phyloP scores from a whole-genome alignment of 192 early-diverging fungal genomes.

The Chytriomyces confervae region DNA sequence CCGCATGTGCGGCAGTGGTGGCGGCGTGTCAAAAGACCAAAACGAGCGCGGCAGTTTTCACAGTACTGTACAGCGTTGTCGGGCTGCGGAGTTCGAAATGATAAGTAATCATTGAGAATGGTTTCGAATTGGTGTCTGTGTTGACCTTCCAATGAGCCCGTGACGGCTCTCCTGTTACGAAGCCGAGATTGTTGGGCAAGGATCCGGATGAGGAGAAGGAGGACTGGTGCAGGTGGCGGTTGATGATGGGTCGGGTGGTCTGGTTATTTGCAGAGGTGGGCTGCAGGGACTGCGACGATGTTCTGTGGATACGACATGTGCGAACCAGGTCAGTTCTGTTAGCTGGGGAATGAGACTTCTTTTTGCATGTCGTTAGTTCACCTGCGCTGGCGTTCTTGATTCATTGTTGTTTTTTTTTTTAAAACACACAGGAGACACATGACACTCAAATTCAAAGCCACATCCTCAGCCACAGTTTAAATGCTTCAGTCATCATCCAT shows the following conservation, averaged over 20 bases:
- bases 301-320: neutral
- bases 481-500: neutral
- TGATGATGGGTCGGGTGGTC: neutral
- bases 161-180: constrained; percentile 24
- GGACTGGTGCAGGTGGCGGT: neutral
- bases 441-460: neutral
- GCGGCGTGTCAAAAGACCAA: constrained; percentile 23
- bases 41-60: constrained; percentile 10
- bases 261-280: neutral
- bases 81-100: constrained; percentile 2
- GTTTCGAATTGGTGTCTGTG: neutral
- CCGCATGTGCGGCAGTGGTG: constrained; percentile 36
- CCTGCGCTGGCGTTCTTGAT: neutral
- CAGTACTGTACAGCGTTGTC: neutral
- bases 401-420: neutral
- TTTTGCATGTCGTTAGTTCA: neutral
- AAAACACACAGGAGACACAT: neutral
- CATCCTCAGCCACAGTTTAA: neutral
- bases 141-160: constrained; percentile 33
- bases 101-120: neutral
- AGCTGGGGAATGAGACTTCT: neutral
- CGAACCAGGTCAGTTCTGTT: neutral
- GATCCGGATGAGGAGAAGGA: neutral
- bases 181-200: neutral
- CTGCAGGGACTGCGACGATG: neutral